Evolutionary conservation across 2,329 filamentous ascomycete genomes (phyloP).

Genomic region (Macroventuria anomochaeta): DNA sequence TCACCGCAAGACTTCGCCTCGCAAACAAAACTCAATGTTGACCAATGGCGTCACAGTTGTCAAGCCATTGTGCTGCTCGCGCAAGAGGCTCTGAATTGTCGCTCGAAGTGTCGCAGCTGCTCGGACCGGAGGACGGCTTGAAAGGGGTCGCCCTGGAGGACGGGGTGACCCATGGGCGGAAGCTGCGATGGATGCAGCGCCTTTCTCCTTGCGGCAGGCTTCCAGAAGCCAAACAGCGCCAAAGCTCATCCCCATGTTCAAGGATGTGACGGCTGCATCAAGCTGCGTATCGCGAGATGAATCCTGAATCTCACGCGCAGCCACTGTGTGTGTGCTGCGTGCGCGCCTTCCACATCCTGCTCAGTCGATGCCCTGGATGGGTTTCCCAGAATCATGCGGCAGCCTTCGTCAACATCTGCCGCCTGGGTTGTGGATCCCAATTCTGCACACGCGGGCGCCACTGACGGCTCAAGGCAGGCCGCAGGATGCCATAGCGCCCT

Average conservation of each 20-base stretch:
- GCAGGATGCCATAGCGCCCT: constrained; percentile 41
- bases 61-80: constrained; percentile 20
- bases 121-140: constrained; percentile 27
- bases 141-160: constrained; percentile 31
- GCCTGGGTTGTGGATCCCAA: constrained; percentile 29
- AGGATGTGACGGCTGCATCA: constrained; percentile 25
- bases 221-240: constrained; percentile 31
- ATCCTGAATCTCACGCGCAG: constrained; percentile 5
- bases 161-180: constrained; percentile 22
- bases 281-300: constrained; percentile 12
- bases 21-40: constrained; percentile 10
- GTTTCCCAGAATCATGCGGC: constrained; percentile 12
- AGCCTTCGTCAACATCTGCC: constrained; percentile 8
- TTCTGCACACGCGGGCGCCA: constrained; percentile 41
- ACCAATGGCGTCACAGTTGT: constrained; percentile 23
- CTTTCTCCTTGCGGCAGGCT: constrained; percentile 37
- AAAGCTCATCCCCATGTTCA: constrained; percentile 17
- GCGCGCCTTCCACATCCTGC: constrained; percentile 4
- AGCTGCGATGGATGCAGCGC: constrained; percentile 27
- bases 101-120: constrained; percentile 26
- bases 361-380: constrained; percentile 6
- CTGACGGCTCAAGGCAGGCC: constrained; percentile 41
- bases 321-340: neutral
- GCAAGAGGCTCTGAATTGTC: constrained; percentile 15
- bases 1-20: constrained; percentile 23